Percentiles rank a stretch among this genome's conserved stretches.
These are phyloP conservation scores for Colletotrichum neosansevieriae DNA, from an alignment of 2,329 filamentous ascomycete species.

Conservation along the genomic window DNA sequence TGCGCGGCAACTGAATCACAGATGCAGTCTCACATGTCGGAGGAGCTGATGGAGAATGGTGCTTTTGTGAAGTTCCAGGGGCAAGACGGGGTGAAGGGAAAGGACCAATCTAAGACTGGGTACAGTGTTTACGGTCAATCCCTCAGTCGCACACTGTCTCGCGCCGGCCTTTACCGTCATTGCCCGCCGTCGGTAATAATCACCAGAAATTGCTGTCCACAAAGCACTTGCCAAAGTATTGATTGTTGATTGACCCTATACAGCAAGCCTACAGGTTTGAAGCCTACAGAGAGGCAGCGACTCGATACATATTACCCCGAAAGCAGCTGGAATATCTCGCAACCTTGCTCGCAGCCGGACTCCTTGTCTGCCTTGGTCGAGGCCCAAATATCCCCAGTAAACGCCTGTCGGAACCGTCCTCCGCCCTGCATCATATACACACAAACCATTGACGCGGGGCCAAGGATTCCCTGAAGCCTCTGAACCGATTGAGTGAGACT, in stretches of 20 bases:
- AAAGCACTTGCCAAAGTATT: not conserved
- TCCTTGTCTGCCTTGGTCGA: conserved; percentile 35
- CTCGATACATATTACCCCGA: conserved; percentile 29
- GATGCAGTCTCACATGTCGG: not conserved
- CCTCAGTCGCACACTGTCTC: no score
- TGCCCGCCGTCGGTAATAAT: no score
- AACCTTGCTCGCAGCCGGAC: conserved; percentile 35
- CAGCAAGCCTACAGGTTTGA: conserved; percentile 23
- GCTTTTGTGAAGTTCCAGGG: not conserved
- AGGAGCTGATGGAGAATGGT: not conserved
- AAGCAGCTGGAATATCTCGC: conserved; percentile 37
- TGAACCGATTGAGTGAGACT: conserved; percentile 42
- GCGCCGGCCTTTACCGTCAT: no score
- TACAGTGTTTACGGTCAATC: not conserved
- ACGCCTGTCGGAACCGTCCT: conserved; percentile 31
- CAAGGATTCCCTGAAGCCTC: conserved; percentile 45
- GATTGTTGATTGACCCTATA: conserved; percentile 5
- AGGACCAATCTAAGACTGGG: not conserved
- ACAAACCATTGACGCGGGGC: conserved; percentile 1
- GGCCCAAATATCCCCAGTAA: conserved; percentile 32
- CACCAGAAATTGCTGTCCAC: not conserved
- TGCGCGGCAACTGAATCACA: not conserved
- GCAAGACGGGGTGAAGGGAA: not conserved
- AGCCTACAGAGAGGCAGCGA: not conserved
- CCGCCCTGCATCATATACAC: conserved; percentile 28